These are phyloP conservation scores for Potentilla sterilis DNA, from an alignment of 306 rosid species.

Conservation along the genomic window DNA sequence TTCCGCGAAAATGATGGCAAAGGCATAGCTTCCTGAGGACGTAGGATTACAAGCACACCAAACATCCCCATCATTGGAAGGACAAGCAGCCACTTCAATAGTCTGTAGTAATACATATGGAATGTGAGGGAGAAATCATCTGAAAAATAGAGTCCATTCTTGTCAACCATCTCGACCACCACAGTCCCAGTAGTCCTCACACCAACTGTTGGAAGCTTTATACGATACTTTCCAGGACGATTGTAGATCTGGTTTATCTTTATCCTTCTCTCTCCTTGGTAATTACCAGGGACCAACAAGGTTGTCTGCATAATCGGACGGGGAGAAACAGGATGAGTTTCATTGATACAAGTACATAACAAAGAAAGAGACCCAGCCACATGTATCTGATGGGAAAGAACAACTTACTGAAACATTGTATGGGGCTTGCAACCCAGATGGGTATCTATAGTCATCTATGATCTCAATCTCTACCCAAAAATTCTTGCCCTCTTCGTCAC, in stretches of 20 bases:
- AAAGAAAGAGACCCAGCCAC: background rate
- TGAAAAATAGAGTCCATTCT: conserved; percentile 77
- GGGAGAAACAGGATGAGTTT: conserved; percentile 7
- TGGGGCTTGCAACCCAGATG: conserved; percentile 90
- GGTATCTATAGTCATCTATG: conserved; percentile 72
- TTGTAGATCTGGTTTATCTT: conserved; percentile 52
- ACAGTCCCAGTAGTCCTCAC: conserved; percentile 90
- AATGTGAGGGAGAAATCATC: conserved; percentile 97
- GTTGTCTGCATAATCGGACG: conserved; percentile 54
- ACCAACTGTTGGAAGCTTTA: conserved; percentile 80
- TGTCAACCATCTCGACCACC: conserved; percentile 97
- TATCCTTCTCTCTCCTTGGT: conserved; percentile 92
- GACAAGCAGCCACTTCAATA: conserved; percentile 93
- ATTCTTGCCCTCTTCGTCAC: conserved; percentile 96
- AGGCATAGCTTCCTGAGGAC: conserved; percentile 86
- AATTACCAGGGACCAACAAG: conserved; percentile 94
- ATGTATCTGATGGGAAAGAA: background rate
- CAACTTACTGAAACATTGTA: conserved; percentile 75
- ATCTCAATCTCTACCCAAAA: conserved; percentile 92
- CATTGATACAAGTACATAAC: conserved; percentile 6
- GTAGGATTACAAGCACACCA: conserved; percentile 79
- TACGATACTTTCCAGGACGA: conserved; percentile 71
- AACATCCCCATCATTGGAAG: conserved; percentile 98
- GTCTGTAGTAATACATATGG: conserved; percentile 91
- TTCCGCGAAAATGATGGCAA: conserved; percentile 92